A percentile compares a stretch with the other conserved stretches of the same genome.
These are phyloP conservation scores for Acanthamoeba lenticulata DNA, from an alignment of 208 protist genomes.

Conservation along the genomic window DNA sequence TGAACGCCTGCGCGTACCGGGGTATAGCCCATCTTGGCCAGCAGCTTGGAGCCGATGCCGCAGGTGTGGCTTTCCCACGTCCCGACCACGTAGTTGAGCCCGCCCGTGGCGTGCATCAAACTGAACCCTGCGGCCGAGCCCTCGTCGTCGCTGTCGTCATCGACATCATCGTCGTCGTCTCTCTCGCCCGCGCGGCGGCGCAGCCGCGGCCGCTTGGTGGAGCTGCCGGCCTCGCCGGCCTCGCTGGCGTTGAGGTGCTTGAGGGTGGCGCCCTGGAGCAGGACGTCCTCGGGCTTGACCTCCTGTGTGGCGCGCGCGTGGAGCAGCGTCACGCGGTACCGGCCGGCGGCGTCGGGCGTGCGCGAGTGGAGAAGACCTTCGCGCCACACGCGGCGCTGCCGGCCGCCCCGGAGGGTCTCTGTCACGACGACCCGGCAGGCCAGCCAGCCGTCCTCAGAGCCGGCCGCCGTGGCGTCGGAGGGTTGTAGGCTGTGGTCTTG, in stretches of 20 bases:
- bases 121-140: neutral
- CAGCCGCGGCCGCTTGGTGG: neutral
- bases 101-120: neutral
- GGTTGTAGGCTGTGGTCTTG: neutral
- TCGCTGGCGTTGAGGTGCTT: neutral
- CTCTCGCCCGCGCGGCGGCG: neutral
- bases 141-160: neutral
- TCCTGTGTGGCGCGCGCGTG: neutral
- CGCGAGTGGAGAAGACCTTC: neutral
- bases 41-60: neutral
- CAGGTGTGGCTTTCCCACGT: neutral
- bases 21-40: slow-evolving; percentile 30
- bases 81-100: neutral
- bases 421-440: neutral
- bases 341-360: neutral
- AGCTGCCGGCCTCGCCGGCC: neutral
- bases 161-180: neutral
- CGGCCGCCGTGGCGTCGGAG: neutral
- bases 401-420: neutral
- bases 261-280: slow-evolving; percentile 33
- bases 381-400: neutral
- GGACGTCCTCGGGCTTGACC: slow-evolving; percentile 8
- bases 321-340: neutral
- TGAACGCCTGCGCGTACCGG: neutral
- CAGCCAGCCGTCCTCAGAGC: neutral